Evolutionary conservation across 176 grass and related monocot genomes (phyloP).

Genomic region (Ampelocalamus luodianensis): DNA sequence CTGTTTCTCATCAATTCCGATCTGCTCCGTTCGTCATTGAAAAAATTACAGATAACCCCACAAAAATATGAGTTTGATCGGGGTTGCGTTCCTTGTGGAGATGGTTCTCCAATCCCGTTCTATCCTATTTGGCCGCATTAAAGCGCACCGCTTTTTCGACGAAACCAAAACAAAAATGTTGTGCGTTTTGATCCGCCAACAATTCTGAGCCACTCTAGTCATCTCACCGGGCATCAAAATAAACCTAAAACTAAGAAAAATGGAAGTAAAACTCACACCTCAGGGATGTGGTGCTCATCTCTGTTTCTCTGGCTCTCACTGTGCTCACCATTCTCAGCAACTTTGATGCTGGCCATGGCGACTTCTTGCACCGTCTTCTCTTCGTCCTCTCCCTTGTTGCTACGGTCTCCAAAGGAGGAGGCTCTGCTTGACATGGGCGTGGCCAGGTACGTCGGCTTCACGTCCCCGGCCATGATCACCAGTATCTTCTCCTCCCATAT

Average conservation of each 20-base stretch:
- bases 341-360: conserved; percentile 40
- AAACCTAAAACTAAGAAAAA: conserved; percentile 36
- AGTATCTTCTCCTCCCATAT: conserved; percentile 85
- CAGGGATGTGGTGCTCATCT: conserved; percentile 44
- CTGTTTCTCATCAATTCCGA: not conserved
- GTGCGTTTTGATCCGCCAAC: conserved; percentile 17
- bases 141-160: conserved; percentile 26
- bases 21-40: conserved; percentile 15
- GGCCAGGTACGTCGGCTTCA: conserved; percentile 85
- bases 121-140: conserved; percentile 33
- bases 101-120: conserved; percentile 3
- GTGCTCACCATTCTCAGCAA: conserved; percentile 47
- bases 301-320: conserved; percentile 54
- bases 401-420: conserved; percentile 70
- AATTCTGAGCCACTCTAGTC: not conserved
- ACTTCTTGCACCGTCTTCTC: conserved; percentile 46
- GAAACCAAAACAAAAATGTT: conserved; percentile 55
- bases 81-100: conserved; percentile 39
- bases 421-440: conserved; percentile 84
- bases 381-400: conserved; percentile 31
- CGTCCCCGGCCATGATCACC: conserved; percentile 97
- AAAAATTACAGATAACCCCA: conserved; percentile 44
- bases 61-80: conserved; percentile 27
- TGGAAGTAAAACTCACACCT: conserved; percentile 53
- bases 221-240: conserved; percentile 7